Base-by-base conservation (phyloP, 2,329 filamentous ascomycete genomes). In the Penicillium digitatum region DNA sequence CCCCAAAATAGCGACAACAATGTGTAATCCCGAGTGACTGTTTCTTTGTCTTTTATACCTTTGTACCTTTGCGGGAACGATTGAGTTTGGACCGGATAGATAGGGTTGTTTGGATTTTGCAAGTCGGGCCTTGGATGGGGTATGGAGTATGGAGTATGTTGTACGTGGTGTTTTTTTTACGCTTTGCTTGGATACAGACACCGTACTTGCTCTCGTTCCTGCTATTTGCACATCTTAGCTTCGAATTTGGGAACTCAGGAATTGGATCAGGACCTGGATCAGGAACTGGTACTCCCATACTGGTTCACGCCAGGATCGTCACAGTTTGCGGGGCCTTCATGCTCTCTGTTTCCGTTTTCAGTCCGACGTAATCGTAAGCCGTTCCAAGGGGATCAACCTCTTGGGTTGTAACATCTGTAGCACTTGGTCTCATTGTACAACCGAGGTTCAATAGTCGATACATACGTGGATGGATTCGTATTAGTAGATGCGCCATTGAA, bases 21-120 rank as follows among this genome's bases (percentile, higher is more conserved):
- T 7, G 26, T 24, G 5, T 10, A 24, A 22, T 18, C 16, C 40
- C 43, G 29, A 34, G 20, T 20, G 22, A 34, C 22, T 53, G 29
- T 44, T 34, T 42, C 44, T 53, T 48, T 42, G 39, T 42, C 22
- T 6, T 38, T 38, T 26, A 14, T 24, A n/a, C 14, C 38, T 40
- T 16, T 42, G 50, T 34, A 22, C 42, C 35, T 37, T 48, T n/a
- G 26, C 27, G 35, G 42, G 20, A 26, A 49, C 44, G 46, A 50
- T 54, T 54, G 39, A 49, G 52, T 54, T 44, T 54, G 1, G 26
- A 34, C 38, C 24, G 46, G 52, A 50, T 50, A 54, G 39, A 53
- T 53, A 53, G 35, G 27, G 50, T 48, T 52, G 32, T 18, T 18
- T 11, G 24, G 22, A 16, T 32, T 43, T 38, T 52, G 43, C 18